A percentile compares a stretch with the other conserved stretches of the same genome.
phyloP scores from a whole-genome alignment of 2,329 filamentous ascomycete genomes.

The Ophiostoma quercus region DNA sequence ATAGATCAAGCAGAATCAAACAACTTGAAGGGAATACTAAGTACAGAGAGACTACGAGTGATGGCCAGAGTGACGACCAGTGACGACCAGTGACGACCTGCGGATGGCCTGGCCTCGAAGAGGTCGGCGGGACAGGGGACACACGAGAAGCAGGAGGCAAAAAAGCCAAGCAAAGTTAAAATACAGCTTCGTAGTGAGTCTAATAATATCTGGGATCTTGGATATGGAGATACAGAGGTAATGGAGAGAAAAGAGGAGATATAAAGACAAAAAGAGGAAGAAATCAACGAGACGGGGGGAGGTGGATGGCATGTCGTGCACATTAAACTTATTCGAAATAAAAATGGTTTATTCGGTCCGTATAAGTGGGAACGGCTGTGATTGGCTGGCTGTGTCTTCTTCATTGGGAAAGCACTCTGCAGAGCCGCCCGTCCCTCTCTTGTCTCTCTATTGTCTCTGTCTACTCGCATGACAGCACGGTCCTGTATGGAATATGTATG shows the following conservation, averaged over 20 bases:
- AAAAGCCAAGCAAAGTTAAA: constrained; percentile 15
- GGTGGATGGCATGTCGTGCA: not conserved
- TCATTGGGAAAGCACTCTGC: not conserved
- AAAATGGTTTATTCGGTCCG: not conserved
- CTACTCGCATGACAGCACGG: not conserved
- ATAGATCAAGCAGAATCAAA: not conserved
- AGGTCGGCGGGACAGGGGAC: not conserved
- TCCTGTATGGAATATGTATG: not conserved
- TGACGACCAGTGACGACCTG: too few relatives aligned
- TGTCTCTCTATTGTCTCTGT: not conserved
- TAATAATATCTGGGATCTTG: not conserved
- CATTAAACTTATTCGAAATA: not conserved
- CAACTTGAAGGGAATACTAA: too few relatives aligned
- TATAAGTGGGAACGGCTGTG: not conserved
- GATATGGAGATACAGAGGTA: not conserved
- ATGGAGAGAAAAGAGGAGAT: not conserved
- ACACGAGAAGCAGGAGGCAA: not conserved
- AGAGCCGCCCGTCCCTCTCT: not conserved
- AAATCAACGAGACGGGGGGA: not conserved
- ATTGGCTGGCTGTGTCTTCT: not conserved
- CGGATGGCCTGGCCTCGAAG: not conserved
- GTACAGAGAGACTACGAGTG: too few relatives aligned
- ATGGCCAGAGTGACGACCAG: too few relatives aligned
- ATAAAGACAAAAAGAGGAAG: not conserved
- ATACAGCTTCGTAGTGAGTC: not conserved